phyloP scores from a whole-genome alignment of 169 alveolate genomes.

The Plasmodium fragile region DNA sequence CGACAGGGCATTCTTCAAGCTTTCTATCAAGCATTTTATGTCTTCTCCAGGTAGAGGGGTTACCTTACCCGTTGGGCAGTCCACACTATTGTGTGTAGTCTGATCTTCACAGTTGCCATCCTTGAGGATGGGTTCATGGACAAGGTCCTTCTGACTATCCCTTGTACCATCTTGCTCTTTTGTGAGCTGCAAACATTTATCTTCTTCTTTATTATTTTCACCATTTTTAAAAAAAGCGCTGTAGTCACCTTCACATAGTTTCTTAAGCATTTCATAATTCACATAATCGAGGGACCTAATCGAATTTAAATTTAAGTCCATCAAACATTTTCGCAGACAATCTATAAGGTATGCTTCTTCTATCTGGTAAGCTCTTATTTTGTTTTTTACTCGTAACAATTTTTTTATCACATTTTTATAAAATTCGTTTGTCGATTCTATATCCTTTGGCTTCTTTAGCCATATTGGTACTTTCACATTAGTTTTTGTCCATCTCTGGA shows the following conservation, averaged over 20 bases:
- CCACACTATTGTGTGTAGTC: background rate
- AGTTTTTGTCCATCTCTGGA: slow-evolving; percentile 68
- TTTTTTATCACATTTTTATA: slow-evolving; percentile 69
- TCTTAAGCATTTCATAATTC: slow-evolving; percentile 40
- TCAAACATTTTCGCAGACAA: slow-evolving; percentile 67
- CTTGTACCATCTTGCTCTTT: background rate
- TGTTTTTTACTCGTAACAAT: slow-evolving; percentile 72
- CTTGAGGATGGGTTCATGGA: background rate
- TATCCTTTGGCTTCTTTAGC: slow-evolving; percentile 73
- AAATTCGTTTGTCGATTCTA: slow-evolving; percentile 62
- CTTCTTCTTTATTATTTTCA: background rate
- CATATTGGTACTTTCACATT: slow-evolving; percentile 68
- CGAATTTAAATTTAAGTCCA: slow-evolving; percentile 42
- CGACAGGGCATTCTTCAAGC: slow-evolving; percentile 14
- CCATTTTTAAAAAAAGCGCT: background rate
- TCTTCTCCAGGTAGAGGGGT: background rate
- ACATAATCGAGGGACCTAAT: slow-evolving; percentile 1
- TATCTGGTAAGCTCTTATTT: slow-evolving; percentile 72
- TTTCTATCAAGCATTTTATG: background rate
- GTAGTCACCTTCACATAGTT: background rate
- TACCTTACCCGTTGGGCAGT: background rate
- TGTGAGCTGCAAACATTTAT: background rate
- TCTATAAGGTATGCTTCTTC: slow-evolving; percentile 70
- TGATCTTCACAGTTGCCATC: background rate
- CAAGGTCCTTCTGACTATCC: background rate